These are phyloP conservation scores for Colletotrichum costaricense DNA, from an alignment of 2,329 filamentous ascomycete genomes.

Conservation along the genomic window DNA sequence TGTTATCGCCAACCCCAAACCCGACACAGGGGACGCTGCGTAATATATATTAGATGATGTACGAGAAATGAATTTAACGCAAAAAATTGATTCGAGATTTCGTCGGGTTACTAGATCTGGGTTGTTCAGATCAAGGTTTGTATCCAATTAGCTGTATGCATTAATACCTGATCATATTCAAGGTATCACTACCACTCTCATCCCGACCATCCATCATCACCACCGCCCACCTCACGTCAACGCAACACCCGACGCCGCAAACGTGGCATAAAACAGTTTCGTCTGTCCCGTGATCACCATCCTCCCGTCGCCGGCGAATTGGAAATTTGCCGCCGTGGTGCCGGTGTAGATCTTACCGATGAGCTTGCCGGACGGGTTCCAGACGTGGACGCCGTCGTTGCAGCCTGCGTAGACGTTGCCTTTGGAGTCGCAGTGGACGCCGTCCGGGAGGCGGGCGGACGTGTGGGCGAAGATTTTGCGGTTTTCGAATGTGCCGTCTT, in stretches of 20 bases:
- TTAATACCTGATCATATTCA: neutral
- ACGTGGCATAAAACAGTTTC: conserved; percentile 46
- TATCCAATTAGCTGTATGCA: neutral
- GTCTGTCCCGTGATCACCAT: conserved; percentile 50
- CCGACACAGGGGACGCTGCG: neutral
- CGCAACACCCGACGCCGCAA: conserved; percentile 38
- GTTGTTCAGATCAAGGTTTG: neutral
- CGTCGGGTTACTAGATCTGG: neutral
- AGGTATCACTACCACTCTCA: neutral
- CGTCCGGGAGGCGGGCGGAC: conserved; percentile 67
- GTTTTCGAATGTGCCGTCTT: conserved; percentile 59
- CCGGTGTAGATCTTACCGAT: conserved; percentile 68
- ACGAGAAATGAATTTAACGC: neutral
- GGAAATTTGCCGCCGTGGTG: conserved; percentile 57
- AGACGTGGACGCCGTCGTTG: conserved; percentile 62
- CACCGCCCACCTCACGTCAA: neutral
- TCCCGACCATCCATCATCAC: no score
- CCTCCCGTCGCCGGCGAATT: conserved; percentile 52
- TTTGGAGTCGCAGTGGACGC: conserved; percentile 65
- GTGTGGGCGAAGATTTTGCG: conserved; percentile 67
- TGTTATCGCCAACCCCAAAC: no score
- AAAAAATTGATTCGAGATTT: accelerated
- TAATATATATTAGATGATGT: neutral
- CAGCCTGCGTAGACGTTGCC: conserved; percentile 67
- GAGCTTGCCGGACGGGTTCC: conserved; percentile 56